A percentile compares a stretch with the other conserved stretches of the same genome.
These are phyloP conservation scores for Panaeolus cyanescens DNA, from an alignment of 768 basidiomycete genomes.

Conservation along the genomic window DNA sequence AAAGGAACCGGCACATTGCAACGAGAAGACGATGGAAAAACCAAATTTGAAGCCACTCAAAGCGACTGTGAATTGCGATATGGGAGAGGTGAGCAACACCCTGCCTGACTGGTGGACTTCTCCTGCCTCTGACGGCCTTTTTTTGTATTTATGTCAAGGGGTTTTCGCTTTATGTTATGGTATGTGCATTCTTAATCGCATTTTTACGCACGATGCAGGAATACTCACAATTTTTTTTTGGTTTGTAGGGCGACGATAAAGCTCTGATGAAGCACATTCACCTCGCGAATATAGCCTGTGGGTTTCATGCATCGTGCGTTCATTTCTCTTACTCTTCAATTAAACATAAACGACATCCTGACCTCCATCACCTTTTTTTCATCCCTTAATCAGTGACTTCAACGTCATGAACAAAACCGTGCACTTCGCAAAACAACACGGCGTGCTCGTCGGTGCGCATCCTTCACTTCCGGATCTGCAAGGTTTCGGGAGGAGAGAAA, in stretches of 20 bases:
- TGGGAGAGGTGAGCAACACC: slow-evolving; percentile 60
- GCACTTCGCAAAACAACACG: slow-evolving; percentile 52
- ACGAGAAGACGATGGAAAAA: not conserved
- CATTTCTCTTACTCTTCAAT: no score
- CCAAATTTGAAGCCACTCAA: slow-evolving; percentile 19
- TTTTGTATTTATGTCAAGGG: no score
- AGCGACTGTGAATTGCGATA: slow-evolving; percentile 56
- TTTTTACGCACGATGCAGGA: not conserved
- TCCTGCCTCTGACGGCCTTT: no score
- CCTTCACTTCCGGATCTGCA: slow-evolving; percentile 66
- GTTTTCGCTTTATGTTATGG: slow-evolving; percentile 51
- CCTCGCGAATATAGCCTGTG: slow-evolving; percentile 66
- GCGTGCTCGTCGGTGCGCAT: slow-evolving; percentile 66
- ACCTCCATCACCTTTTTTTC: not conserved
- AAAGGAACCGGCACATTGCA: no score
- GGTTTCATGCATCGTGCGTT: slow-evolving; percentile 64
- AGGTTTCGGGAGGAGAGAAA: slow-evolving; percentile 67
- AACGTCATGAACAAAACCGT: slow-evolving; percentile 68
- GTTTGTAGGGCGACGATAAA: slow-evolving; percentile 48
- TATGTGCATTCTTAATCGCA: slow-evolving; percentile 15
- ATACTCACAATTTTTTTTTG: not conserved
- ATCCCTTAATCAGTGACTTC: slow-evolving; percentile 55
- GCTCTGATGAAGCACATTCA: slow-evolving; percentile 57
- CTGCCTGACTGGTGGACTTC: no score
- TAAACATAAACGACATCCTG: not conserved